Evolutionary conservation across 2,329 filamentous ascomycete genomes (phyloP).

Genomic region (Triangularia verruculosa): DNA sequence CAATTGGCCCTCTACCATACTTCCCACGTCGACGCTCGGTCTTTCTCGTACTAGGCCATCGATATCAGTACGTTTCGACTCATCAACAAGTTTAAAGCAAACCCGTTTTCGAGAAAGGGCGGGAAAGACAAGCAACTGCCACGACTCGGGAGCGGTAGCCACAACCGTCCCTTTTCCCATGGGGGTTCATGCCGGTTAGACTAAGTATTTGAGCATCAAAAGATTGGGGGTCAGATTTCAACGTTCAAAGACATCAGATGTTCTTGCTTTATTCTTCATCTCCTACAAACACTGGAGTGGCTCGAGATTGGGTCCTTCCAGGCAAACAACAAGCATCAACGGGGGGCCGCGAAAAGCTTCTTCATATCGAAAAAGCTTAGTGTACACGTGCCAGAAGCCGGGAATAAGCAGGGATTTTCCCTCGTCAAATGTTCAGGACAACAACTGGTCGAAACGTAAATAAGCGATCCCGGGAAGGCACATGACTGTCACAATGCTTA

Average conservation of each 20-base stretch:
- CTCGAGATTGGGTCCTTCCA: not conserved
- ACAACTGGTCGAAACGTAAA: not conserved
- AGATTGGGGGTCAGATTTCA: not conserved
- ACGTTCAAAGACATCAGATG: not conserved
- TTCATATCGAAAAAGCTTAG: not conserved
- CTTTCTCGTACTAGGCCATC: not conserved
- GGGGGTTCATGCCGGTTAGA: not conserved
- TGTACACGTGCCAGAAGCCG: not conserved
- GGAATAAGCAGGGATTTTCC: not conserved
- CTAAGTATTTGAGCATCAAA: not conserved
- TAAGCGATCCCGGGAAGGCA: not conserved
- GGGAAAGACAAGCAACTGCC: not conserved
- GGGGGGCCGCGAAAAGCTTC: not conserved
- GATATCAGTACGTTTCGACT: not conserved
- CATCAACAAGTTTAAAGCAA: not conserved
- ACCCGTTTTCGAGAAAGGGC: not conserved
- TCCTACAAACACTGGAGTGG: not conserved
- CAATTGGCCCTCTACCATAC: not conserved
- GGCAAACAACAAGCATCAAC: not conserved
- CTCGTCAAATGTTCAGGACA: not conserved
- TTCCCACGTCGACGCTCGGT: not conserved
- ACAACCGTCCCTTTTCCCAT: not conserved
- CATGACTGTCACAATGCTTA: not conserved
- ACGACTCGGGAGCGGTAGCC: not conserved
- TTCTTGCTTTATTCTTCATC: not conserved